phyloP scores from a whole-genome alignment of 2,329 filamentous ascomycete species.

The Metarhizium guizhouense region DNA sequence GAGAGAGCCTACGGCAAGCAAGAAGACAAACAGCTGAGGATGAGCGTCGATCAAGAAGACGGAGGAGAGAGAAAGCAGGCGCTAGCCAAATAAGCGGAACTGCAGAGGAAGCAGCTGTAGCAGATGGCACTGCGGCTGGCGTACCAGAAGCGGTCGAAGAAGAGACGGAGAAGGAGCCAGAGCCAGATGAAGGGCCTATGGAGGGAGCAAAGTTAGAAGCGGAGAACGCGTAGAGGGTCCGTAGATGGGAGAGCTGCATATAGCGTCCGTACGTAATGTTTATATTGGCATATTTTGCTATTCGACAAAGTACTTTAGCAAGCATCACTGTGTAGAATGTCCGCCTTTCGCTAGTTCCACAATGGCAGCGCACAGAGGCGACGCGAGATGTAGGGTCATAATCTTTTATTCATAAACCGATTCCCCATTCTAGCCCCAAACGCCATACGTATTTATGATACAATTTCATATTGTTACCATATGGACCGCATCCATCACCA shows the following conservation, averaged over 20 bases:
- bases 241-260: slow-evolving; percentile 8
- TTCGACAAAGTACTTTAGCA: not conserved
- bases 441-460: not conserved
- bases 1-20: slow-evolving; percentile 51
- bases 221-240: slow-evolving; percentile 1
- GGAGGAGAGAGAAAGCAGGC: slow-evolving; percentile 54
- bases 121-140: slow-evolving; percentile 3
- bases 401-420: not conserved
- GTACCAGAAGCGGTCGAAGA: slow-evolving; percentile 7
- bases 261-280: slow-evolving; percentile 28
- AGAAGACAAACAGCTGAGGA: slow-evolving; percentile 69
- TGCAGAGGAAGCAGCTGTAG: slow-evolving; percentile 13
- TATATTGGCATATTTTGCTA: slow-evolving; percentile 13
- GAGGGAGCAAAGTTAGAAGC: slow-evolving; percentile 10
- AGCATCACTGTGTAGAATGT: not conserved
- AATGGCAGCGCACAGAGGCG: not conserved
- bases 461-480: not conserved
- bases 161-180: slow-evolving; percentile 4
- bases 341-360: not conserved
- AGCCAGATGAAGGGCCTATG: not conserved
- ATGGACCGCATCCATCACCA: not conserved
- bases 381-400: not conserved
- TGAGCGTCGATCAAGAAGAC: slow-evolving; percentile 58
- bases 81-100: slow-evolving; percentile 21
- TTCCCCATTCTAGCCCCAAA: not conserved